Evolutionary conservation across 2,329 filamentous ascomycete species (phyloP).

Genomic region (Lojkania enalia): DNA sequence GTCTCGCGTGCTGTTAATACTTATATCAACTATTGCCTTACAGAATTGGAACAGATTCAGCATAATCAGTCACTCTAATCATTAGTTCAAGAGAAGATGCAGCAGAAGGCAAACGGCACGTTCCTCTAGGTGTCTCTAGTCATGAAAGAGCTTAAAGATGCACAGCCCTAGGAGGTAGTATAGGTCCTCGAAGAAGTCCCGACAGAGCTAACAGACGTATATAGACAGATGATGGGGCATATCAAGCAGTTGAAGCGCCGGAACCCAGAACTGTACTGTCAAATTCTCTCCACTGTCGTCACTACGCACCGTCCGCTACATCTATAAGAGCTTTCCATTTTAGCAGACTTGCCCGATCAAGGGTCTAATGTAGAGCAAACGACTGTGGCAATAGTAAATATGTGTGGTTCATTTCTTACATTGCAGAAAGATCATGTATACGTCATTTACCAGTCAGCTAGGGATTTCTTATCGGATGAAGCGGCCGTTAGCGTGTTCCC

Average conservation of each 20-base stretch:
- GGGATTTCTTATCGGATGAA: conserved; percentile 1
- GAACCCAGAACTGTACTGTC: not conserved
- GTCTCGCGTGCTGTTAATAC: conserved; percentile 40
- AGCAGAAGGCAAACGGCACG: conserved; percentile 24
- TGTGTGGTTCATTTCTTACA: conserved; percentile 39
- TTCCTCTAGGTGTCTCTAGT: not conserved
- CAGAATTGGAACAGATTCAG: conserved; percentile 40
- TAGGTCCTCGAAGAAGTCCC: conserved; percentile 11
- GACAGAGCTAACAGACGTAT: conserved; percentile 9
- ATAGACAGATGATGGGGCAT: conserved; percentile 5
- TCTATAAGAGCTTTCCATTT: conserved; percentile 11
- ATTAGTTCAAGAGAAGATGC: conserved; percentile 17
- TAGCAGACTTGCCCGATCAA: conserved; percentile 10
- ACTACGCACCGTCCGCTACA: conserved; percentile 34
- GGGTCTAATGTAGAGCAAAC: not conserved
- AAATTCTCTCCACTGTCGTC: conserved; percentile 1
- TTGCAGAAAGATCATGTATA: conserved; percentile 2
- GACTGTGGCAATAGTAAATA: conserved; percentile 5
- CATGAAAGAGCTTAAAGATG: conserved; percentile 13
- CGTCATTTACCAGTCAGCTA: conserved; percentile 28
- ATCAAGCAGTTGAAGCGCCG: conserved; percentile 3
- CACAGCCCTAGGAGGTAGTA: conserved; percentile 7
- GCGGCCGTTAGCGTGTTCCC: not conserved
- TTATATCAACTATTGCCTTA: conserved; percentile 45
- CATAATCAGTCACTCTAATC: not conserved